These are phyloP conservation scores for Atkinsonella hypoxylon DNA, from an alignment of 2,329 filamentous ascomycete genomes.

Conservation along the genomic window DNA sequence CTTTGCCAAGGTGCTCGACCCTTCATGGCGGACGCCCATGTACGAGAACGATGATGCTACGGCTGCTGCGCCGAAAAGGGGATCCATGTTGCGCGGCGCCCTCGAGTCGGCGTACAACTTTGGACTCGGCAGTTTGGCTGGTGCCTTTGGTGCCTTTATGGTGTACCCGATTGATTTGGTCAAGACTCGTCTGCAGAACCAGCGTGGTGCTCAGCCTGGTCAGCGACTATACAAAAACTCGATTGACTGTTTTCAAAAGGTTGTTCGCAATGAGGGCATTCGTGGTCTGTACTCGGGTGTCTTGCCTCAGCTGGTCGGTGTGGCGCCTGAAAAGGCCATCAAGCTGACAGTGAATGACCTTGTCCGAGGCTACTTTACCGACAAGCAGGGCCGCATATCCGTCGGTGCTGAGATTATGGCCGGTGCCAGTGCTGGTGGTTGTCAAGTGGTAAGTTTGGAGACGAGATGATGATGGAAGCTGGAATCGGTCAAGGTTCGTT, in stretches of 20 bases:
- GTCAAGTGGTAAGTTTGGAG: conserved; percentile 71
- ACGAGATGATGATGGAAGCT: background rate
- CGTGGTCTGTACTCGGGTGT: conserved; percentile 88
- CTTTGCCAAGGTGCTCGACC: conserved; percentile 90
- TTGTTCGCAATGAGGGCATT: conserved; percentile 84
- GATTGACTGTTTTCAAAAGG: conserved; percentile 86
- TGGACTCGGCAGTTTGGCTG: conserved; percentile 73
- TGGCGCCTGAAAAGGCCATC: conserved; percentile 98
- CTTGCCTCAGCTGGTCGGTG: conserved; percentile 86
- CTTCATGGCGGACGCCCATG: conserved; percentile 66
- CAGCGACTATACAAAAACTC: conserved; percentile 95
- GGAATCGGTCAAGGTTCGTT: background rate
- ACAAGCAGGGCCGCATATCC: conserved; percentile 65
- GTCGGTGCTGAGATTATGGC: conserved; percentile 65
- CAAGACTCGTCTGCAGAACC: conserved; percentile 98
- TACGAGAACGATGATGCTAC: conserved; percentile 36
- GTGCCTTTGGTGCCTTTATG: conserved; percentile 98
- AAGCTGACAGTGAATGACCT: conserved; percentile 98
- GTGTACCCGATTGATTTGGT: conserved; percentile 98
- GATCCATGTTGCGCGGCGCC: conserved; percentile 44
- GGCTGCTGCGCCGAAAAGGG: conserved; percentile 15
- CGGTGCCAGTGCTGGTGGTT: conserved; percentile 80
- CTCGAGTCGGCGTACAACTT: conserved; percentile 76
- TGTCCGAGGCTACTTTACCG: conserved; percentile 63
- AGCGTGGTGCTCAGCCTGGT: conserved; percentile 70